Percentiles rank a stretch among this genome's conserved stretches.
Conservation (phyloP, 176 grass and related monocot genomes). For the Ampelocalamus luodianensis region DNA sequence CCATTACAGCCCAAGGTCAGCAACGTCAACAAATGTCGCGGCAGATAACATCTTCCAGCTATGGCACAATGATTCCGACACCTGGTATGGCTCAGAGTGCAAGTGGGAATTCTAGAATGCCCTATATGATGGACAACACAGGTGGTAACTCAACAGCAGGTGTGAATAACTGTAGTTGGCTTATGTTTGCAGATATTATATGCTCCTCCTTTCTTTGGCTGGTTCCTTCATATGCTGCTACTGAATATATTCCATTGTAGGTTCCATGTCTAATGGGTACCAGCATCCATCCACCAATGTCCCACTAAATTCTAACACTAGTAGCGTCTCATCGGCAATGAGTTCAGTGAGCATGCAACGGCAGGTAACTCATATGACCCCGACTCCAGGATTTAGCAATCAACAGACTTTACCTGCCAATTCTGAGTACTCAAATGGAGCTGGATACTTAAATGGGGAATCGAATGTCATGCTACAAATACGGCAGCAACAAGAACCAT, state of each 20-base stretch:
- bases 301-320: slow-evolving; percentile 47
- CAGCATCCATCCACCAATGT: slow-evolving; percentile 40
- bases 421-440: slow-evolving; percentile 56
- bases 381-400: slow-evolving; percentile 64
- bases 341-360: slow-evolving; percentile 47
- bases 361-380: slow-evolving; percentile 64
- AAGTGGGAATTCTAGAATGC: slow-evolving; percentile 39
- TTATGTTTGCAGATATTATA: slow-evolving; percentile 12
- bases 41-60: slow-evolving; percentile 46
- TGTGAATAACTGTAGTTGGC: slow-evolving; percentile 18
- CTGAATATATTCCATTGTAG: slow-evolving; percentile 42
- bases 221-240: slow-evolving; percentile 11
- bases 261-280: slow-evolving; percentile 54
- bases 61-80: slow-evolving; percentile 63
- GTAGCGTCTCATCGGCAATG: slow-evolving; percentile 25
- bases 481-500: slow-evolving; percentile 53
- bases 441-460: slow-evolving; percentile 56
- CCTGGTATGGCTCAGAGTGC: slow-evolving; percentile 61
- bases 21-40: slow-evolving; percentile 40
- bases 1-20: slow-evolving; percentile 12
- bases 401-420: slow-evolving; percentile 51
- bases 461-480: slow-evolving; percentile 38
- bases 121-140: slow-evolving; percentile 49
- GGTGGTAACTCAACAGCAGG: slow-evolving; percentile 41
- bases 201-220: not conserved